Evolutionary conservation across 768 basidiomycete species (phyloP).

Genomic region (Trametes cinnabarina): DNA sequence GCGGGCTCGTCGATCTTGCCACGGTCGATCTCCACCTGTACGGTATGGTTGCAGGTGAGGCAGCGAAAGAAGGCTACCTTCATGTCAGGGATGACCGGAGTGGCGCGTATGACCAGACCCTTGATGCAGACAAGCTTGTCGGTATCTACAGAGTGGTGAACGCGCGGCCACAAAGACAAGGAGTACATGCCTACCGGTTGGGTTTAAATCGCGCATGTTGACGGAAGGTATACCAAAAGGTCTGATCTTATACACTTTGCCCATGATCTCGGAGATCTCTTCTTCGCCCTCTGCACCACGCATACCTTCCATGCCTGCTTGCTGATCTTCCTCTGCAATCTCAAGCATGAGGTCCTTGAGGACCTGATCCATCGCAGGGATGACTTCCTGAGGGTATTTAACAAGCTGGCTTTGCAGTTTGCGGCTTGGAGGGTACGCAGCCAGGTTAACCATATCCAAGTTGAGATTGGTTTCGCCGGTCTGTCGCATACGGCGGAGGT

Average conservation of each 20-base stretch:
- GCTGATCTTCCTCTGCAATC: conserved; percentile 77
- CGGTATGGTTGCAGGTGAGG: conserved; percentile 92
- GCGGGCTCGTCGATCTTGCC: conserved; percentile 94
- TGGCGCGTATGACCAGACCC: conserved; percentile 95
- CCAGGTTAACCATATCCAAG: conserved; percentile 81
- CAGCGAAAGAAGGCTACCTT: conserved; percentile 98
- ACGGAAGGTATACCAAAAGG: conserved; percentile 81
- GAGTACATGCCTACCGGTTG: conserved; percentile 59
- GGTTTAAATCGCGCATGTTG: conserved; percentile 96
- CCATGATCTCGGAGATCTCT: conserved; percentile 87
- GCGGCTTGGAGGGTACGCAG: conserved; percentile 79
- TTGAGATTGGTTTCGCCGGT: conserved; percentile 95
- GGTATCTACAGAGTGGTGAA: conserved; percentile 60
- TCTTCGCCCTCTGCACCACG: conserved; percentile 70
- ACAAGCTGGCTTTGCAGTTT: conserved; percentile 82
- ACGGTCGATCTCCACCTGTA: conserved; percentile 96
- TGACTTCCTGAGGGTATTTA: conserved; percentile 95
- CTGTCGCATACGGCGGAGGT: conserved; percentile 81
- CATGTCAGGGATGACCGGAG: conserved; percentile 99
- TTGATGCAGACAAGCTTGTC: conserved; percentile 97
- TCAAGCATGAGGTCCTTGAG: conserved; percentile 92
- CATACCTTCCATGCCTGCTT: conserved; percentile 72
- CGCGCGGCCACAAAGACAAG: background rate
- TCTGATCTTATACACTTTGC: conserved; percentile 86
- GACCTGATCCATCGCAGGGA: conserved; percentile 96